phyloP scores from a whole-genome alignment of 176 grass and related monocot genomes.

The Ensete ventricosum region DNA sequence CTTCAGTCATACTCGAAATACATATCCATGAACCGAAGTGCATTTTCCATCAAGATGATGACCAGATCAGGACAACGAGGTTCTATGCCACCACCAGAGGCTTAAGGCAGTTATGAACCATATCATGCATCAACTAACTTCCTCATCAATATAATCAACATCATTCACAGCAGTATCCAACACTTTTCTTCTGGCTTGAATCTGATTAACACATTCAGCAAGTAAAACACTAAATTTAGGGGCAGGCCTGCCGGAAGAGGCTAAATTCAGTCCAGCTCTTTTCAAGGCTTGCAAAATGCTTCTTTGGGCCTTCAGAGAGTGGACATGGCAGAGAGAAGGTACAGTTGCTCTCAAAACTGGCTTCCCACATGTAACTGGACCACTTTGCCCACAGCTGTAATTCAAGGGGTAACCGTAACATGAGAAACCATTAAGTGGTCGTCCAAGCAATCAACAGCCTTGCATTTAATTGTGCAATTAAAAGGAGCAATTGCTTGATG shows the following conservation, averaged over 20 bases:
- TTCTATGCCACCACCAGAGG: too few relatives aligned
- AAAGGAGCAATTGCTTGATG: neutral
- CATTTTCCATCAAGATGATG: neutral
- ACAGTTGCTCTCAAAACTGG: neutral
- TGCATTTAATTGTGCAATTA: neutral
- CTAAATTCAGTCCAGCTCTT: neutral
- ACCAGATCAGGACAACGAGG: too few relatives aligned
- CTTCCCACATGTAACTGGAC: neutral
- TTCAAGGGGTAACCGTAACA: neutral
- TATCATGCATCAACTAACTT: neutral
- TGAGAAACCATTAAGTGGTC: neutral
- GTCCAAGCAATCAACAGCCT: neutral
- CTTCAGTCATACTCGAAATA: neutral
- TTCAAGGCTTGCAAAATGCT: neutral
- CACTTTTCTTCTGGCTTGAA: neutral
- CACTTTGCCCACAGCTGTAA: neutral
- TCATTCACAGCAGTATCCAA: neutral
- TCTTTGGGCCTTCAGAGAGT: neutral
- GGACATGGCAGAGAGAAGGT: neutral
- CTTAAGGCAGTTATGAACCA: too few relatives aligned
- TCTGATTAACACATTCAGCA: conserved; percentile 3
- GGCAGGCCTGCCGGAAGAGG: neutral
- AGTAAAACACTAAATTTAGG: neutral
- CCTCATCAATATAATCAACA: neutral
- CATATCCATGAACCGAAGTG: neutral